Base-by-base conservation (phyloP, 345 rosid genomes). In the Streptanthus diversifolius region DNA sequence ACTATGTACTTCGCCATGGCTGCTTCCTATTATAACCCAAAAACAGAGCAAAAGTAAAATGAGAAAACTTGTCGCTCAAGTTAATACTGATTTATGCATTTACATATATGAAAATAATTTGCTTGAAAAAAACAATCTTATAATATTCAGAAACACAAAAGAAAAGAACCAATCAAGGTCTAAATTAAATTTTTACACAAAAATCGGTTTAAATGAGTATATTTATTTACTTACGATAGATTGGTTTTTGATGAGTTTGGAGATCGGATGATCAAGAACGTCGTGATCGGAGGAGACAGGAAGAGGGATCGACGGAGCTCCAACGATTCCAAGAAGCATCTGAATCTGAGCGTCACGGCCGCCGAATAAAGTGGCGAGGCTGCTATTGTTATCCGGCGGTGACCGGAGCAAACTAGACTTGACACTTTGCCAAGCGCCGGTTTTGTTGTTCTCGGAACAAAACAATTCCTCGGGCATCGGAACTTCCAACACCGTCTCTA, bases 381-480 rank as follows among this genome's bases (percentile, higher is more conserved):
- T 73, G 13, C 56, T 78, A 33, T 32, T 58, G 6, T 62, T 61
- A 56, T 68, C 79, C 22, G 75, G 75, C 1, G 75, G 19, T 47
- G 89, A 55, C 27, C 79, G 74, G 57, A 74, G 78, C 30, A 74
- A 51, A 63, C 63, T 64, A 48, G 82, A 74, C 63, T 79, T 79
- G 3, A 79, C 75, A 47, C 72, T 73, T 35, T 10, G 25, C 82
- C 82, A 79, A 35, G 79, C 64, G 11, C 80, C 79, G 48, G 27
- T 69, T 43, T 72, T 72, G 54, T 35, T 72, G 49, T 66, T 59
- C 71, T 75, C 69, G 13, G 85, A 67, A 61, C 80, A 60, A 59
- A 88, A 91, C 83, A 87, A 76, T 67, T 91, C 95, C 62, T 91
- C 97, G 1, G 97, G 97, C 63, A 91, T 85, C 0, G 97, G 97